Evolutionary conservation across 1,139 yeast species (phyloP).

Genomic region (Eremothecium gossypii): DNA sequence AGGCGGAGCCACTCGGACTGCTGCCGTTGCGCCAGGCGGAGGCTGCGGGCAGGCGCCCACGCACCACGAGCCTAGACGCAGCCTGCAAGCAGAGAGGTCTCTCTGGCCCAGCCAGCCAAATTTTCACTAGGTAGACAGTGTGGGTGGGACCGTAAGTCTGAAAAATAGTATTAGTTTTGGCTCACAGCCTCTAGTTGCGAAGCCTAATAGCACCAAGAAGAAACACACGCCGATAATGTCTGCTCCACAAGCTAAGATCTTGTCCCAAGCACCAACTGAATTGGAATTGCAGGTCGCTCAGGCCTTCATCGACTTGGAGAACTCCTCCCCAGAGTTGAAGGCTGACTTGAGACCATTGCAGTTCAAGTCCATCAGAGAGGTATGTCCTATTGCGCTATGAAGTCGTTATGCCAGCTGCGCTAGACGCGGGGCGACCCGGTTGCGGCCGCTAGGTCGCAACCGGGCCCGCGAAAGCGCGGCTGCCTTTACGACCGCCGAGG

Average conservation of each 20-base stretch:
- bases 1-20: no score
- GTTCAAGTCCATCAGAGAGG: conserved; percentile 96
- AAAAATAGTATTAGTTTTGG: neutral
- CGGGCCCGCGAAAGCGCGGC: neutral
- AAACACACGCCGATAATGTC: conserved; percentile 51
- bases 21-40: no score
- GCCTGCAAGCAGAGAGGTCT: neutral
- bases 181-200: neutral
- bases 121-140: neutral
- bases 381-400: conserved; percentile 27
- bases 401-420: neutral
- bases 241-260: conserved; percentile 82
- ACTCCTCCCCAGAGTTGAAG: conserved; percentile 88
- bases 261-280: conserved; percentile 88
- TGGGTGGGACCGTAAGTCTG: neutral
- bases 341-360: conserved; percentile 97
- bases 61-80: no score
- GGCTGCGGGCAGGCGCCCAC: no score
- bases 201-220: conserved; percentile 8
- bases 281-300: conserved; percentile 99
- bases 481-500: neutral
- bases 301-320: conserved; percentile 96
- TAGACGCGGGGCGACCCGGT: neutral
- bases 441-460: neutral
- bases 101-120: conserved; percentile 1